Evolutionary conservation across 2,329 filamentous ascomycete genomes (phyloP).

Genomic region (Pseudocercospora cruenta): DNA sequence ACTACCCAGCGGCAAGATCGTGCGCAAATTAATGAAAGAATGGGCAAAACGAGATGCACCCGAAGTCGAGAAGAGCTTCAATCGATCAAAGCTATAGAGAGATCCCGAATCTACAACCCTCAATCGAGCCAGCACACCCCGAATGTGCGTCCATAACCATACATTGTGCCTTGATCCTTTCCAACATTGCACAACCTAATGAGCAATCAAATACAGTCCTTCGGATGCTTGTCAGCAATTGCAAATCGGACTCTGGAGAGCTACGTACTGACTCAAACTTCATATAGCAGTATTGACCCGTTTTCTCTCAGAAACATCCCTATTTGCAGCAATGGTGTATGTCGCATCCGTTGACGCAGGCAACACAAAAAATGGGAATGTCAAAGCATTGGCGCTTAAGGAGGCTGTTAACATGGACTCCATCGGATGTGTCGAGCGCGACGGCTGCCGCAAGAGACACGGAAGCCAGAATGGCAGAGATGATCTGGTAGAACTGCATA

Average conservation of each 20-base stretch:
- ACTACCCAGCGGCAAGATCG: conserved; percentile 61
- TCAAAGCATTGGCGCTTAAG: neutral
- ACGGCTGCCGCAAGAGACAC: neutral
- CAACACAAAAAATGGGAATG: neutral
- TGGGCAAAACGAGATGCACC: conserved; percentile 60
- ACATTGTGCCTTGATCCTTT: neutral
- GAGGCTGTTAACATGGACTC: neutral
- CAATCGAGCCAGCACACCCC: neutral
- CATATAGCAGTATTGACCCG: no score
- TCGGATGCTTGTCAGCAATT: no score
- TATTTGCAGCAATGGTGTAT: neutral
- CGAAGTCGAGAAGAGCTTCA: conserved; percentile 32
- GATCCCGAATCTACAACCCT: neutral
- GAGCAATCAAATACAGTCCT: neutral
- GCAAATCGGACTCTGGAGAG: neutral
- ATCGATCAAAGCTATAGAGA: conserved; percentile 29
- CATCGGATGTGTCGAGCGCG: neutral
- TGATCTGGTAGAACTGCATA: neutral
- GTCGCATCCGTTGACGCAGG: neutral
- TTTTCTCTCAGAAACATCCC: neutral
- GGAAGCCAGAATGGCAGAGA: neutral
- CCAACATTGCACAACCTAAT: neutral
- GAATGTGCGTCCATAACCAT: neutral
- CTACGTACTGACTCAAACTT: neutral
- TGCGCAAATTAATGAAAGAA: conserved; percentile 59